These are phyloP conservation scores for Ochromonas danica DNA, from an alignment of 108 stramenopile genomes.

Conservation along the genomic window DNA sequence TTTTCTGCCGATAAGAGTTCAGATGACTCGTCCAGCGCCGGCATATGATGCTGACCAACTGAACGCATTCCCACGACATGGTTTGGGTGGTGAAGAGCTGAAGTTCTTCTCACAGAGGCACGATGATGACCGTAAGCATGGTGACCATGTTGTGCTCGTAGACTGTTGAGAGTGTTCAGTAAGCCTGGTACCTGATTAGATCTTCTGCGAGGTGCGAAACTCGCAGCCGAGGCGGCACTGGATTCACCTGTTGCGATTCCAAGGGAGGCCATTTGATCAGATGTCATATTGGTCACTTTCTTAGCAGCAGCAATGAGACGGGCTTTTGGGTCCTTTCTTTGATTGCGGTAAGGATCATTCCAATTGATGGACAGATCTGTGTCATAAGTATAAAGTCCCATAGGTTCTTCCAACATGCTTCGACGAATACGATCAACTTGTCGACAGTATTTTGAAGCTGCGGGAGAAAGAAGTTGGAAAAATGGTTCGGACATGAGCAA, in stretches of 20 bases:
- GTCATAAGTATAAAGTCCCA: slow-evolving; percentile 28
- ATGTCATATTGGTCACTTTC: background rate
- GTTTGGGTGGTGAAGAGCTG: background rate
- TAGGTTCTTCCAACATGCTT: background rate
- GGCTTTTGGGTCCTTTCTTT: background rate
- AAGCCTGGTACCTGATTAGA: too few species aligned
- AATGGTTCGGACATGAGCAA: slow-evolving; percentile 83
- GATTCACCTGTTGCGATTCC: too few species aligned
- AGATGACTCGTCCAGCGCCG: background rate
- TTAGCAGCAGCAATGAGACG: background rate
- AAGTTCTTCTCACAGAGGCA: background rate
- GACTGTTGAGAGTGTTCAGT: background rate
- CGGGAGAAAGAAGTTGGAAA: slow-evolving; percentile 65
- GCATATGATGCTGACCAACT: background rate
- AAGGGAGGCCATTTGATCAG: too few species aligned
- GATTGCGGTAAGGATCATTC: background rate
- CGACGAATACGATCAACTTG: slow-evolving; percentile 40
- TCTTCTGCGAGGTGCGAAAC: background rate
- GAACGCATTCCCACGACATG: background rate
- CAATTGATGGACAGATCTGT: slow-evolving; percentile 19
- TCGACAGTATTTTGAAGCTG: slow-evolving; percentile 65
- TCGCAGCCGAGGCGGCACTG: background rate
- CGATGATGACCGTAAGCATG: background rate
- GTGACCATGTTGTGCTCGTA: background rate
- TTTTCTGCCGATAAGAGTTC: background rate